These are phyloP conservation scores for Globisporangium irregulare DNA, from an alignment of 352 stramenopile genomes.

Conservation along the genomic window DNA sequence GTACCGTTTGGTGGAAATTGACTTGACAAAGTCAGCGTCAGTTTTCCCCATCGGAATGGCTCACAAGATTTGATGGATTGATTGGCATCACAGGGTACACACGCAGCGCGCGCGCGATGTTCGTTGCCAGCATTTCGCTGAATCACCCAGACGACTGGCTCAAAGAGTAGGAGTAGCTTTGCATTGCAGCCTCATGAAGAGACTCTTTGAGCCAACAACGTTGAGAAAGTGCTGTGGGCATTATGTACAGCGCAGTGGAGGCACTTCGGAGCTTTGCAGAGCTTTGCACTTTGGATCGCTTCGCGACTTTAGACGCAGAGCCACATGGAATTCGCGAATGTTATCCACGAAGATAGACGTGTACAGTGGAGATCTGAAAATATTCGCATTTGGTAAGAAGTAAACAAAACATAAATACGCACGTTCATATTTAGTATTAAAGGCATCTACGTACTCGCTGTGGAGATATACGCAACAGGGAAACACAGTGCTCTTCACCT, in stretches of 20 bases:
- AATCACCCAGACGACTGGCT: not conserved
- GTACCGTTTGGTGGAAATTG: not conserved
- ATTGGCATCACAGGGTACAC: not conserved
- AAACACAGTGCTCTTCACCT: not conserved
- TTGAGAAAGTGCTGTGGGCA: not conserved
- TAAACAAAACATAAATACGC: not conserved
- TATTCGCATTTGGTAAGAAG: not conserved
- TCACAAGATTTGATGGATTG: not conserved
- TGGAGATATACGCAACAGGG: not conserved
- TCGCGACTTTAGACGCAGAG: not conserved
- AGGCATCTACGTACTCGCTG: not conserved
- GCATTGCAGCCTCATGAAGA: not conserved
- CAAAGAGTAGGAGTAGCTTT: not conserved
- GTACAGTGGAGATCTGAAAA: not conserved
- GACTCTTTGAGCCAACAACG: not conserved
- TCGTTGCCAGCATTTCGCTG: not conserved
- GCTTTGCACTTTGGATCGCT: not conserved
- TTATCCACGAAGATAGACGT: not conserved
- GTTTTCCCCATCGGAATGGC: not conserved
- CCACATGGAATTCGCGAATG: constrained; percentile 1
- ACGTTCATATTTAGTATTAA: not conserved
- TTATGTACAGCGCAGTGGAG: not conserved
- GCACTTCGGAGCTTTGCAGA: not conserved
- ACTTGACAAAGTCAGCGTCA: not conserved
- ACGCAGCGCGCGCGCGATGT: not conserved